Evolutionary conservation across 1,284 basidiomycete species (phyloP), one percentile per base, ranked within the genome.

Genomic region (Neolentinus lepideus): DNA sequence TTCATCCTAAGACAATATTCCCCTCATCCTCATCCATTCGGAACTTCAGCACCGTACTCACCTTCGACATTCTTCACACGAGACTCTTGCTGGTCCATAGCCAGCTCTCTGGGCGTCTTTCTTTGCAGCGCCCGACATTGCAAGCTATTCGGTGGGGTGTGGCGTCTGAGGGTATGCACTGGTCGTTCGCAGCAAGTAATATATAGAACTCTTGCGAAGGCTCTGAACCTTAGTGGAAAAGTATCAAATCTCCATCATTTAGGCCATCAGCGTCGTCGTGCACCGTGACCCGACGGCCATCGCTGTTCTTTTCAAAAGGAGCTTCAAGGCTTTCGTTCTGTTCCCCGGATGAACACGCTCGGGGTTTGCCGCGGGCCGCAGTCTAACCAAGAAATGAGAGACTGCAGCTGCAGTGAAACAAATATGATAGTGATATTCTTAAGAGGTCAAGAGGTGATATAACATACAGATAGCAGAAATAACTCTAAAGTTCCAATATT

Each of bases 1-100:
- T 84, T 84, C 62, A 84, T 71, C 62, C 82, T 82, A 59, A 12
- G 26, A 21, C n/a, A 21, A 21, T 21, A 16, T 35, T n/a, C 12
- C 8, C 8, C 6, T 43, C 16, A 21, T 6, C n/a, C 38, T 43
- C 38, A 3, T 16, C 8, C 16, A 43, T 4, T 4, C 38, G 12
- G 16, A 16, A 16, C 16, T 21, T 8, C 19, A 3, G 6, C 38
- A 8, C 19, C 8, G 8, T 16, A 43, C 38, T 43, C 38, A 43
- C 38, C 38, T 16, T 6, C 38, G 38, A 16, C 38, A 43, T 21
- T 43, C 38, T n/a, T 43, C 38, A 16, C 38, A 43, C 19, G 38
- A 43, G 4, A 43, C 38, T 43, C 38, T 16, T 3, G 38, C 38
- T 43, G 38, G 38, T 3, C 38, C 38, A 21, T 43, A 43, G 8